Base-by-base conservation (phyloP, 169 alveolate genomes). In the Miamiensis avidus region DNA sequence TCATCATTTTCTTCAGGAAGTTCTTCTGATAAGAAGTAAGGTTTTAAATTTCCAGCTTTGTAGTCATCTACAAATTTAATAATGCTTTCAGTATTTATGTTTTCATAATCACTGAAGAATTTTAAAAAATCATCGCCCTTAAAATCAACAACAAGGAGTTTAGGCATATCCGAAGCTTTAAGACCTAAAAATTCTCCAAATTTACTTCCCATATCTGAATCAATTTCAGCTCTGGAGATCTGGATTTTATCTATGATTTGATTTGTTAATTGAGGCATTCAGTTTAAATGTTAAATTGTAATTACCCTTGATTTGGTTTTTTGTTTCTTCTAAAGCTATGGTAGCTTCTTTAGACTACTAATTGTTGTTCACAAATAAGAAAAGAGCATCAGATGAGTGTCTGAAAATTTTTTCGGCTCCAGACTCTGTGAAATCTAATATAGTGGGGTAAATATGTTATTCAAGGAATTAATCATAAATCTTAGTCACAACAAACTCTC, bases 1-100 rank as follows among this genome's bases (percentile, higher is more conserved):
- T 88, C 94, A 34, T 84, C 76, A 31, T 72, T 65, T 0, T 65
- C 76, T 28, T 74, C 93, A 4, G 97, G 97, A n/a, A 86, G 72
- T 1, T 97, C 98, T 87, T 97, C 98, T n/a, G 98, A 93, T 93
- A 97, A 97, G 82, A 97, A 93, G 87, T 92, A 86, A 31, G 94
- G 93, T 86, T 92, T 88, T 85, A 96, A 91, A 86, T 89, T 94
- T 31, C 97, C 97, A 29, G 88, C 94, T 20, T 93, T 89, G 84
- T 95, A 98, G 29, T 94, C 95, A 74, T 94, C 87, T 82, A 97
- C 86, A 93, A 97, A 95, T 78, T 85, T 81, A 34, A 77, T 75
- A 69, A 96, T 4, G 73, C 85, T 81, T 25, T 91, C 94, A 64
- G 83, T 87, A n/a, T n/a, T n/a, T 6, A 95, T 85, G 64, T 90